Evolutionary conservation across 331 rosid genomes (phyloP), one percentile per base, ranked within the genome.

Genomic region (Acacia pycnantha): DNA sequence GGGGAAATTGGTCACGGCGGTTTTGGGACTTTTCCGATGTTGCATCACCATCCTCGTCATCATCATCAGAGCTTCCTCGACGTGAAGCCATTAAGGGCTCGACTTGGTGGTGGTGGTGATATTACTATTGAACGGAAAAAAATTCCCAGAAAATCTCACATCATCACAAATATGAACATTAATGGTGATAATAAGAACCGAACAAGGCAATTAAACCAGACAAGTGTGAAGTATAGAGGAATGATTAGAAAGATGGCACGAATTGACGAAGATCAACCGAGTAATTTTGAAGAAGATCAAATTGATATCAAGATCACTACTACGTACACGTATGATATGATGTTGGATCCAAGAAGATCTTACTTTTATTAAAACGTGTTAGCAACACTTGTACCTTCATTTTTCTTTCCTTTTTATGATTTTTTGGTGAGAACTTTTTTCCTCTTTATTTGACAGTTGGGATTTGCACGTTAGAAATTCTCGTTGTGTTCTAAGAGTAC

Each of bases 211-310:
- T 79, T 64, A 31, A 80, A 81, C 65, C 78, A 56, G 48, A 9
- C 44, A 1, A 22, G 8, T 12, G 81, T 21, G 13, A 84, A 83
- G 61, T 77, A 72, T 50, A 44, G 70, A 44, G 77, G 71, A 51
- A 86, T 64, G 86, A 85, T 87, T 83, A 85, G 84, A 59, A 88
- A 86, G 41, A 88, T 88, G 82, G 88, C 67, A 53, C 85, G 82
- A 71, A 89, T 90, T 73, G 94, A 89, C 29, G 92, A 90, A 64
- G 94, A 90, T 33, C 86, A 24, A 68, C 86, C 88, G 68, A 87
- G 87, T 80, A 71, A 22, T 73, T 90, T 89, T 84, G 82, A 84
- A 74, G 85, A 90, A 70, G 86, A 87, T 43, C 70, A 58, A 8
- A 54, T 59, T 56, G 8, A 68, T 71, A 56, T 68, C 19, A 74